Base-by-base conservation (phyloP, 805 yeast genomes). In the Cyberlindnera bimundalis region DNA sequence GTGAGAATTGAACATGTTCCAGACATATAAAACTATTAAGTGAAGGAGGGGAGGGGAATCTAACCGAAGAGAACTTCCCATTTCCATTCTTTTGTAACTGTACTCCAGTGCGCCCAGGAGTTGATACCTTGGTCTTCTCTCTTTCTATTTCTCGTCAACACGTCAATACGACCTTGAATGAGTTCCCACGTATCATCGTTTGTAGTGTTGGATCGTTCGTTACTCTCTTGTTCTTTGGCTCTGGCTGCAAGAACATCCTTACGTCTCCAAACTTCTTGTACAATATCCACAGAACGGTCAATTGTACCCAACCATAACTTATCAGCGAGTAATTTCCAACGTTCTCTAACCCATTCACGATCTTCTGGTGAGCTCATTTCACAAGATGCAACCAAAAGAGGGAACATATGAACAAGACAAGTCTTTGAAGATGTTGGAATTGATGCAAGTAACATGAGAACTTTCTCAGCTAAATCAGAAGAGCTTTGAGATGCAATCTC, bases 31-130 rank as follows among this genome's bases (percentile, higher is more conserved):
- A n/a, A n/a, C n/a, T n/a, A n/a, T n/a, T n/a, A n/a, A n/a, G n/a
- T n/a, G n/a, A n/a, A n/a, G n/a, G n/a, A n/a, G n/a, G n/a, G n/a
- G n/a, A n/a, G n/a, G n/a, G n/a, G n/a, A n/a, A 23, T 4, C 38
- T 30, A 53, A 3, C 58, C 86, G 37, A 81, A 63, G 26, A 81
- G 57, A 9, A 81, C 81, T 55, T 81, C 87, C 85, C 87, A 79
- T 1, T 79, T 79, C 87, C 88, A 81, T 48, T 81, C 86, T 50
- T 74, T 72, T 86, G 81, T 81, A 13, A 81, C 78, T 0, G 75
- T 64, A 41, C 78, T 74, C 88, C 88, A 81, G 57, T 81, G 86
- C 6, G 78, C 60, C 62, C 74, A 67, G 23, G 76, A 69, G 34
- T 65, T 63, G 30, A 78, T 65, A 2, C 73, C 73, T 26, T 65